A percentile compares a stretch with the other conserved stretches of the same genome.
Evolutionary conservation across 176 grass and related monocot genomes (phyloP).

Genomic region (Triticum dicoccoides): DNA sequence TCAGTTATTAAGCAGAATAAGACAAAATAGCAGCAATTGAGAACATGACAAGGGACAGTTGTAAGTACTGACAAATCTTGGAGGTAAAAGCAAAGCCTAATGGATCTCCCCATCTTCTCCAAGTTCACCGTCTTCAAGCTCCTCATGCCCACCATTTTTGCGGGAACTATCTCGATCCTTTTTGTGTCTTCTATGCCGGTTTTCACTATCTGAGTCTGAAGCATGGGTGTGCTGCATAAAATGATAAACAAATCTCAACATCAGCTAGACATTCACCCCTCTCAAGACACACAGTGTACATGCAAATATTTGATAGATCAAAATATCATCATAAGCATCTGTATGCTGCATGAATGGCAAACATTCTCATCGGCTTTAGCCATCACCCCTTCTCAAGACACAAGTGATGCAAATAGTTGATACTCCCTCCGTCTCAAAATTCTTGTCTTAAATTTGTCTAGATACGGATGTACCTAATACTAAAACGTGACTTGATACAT

Average conservation of each 20-base stretch:
- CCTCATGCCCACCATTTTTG: constrained; percentile 61
- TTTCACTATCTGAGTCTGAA: constrained; percentile 88
- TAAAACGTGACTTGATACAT: too few species aligned
- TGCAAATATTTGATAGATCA: too few species aligned
- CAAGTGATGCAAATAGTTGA: constrained; percentile 27
- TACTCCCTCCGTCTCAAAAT: too few species aligned
- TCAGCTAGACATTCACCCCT: background rate
- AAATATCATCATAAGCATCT: background rate
- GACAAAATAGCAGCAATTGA: constrained; percentile 22
- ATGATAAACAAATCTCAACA: constrained; percentile 1
- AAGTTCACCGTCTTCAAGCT: constrained; percentile 97
- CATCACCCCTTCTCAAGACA: constrained; percentile 30
- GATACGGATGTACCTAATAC: too few species aligned
- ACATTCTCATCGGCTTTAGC: background rate
- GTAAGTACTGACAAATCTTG: constrained; percentile 54
- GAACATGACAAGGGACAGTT: constrained; percentile 25
- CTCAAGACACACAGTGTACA: background rate
- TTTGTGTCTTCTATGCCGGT: constrained; percentile 71
- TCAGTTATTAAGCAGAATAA: constrained; percentile 15
- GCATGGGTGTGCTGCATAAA: constrained; percentile 67
- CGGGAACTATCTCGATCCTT: constrained; percentile 79
- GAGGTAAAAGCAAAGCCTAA: constrained; percentile 45
- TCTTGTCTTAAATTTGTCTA: too few species aligned
- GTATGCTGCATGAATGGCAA: background rate
- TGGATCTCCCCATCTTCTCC: constrained; percentile 87